Conservation (phyloP, 495 filamentous ascomycete species). For the Aspergillus leporis region DNA sequence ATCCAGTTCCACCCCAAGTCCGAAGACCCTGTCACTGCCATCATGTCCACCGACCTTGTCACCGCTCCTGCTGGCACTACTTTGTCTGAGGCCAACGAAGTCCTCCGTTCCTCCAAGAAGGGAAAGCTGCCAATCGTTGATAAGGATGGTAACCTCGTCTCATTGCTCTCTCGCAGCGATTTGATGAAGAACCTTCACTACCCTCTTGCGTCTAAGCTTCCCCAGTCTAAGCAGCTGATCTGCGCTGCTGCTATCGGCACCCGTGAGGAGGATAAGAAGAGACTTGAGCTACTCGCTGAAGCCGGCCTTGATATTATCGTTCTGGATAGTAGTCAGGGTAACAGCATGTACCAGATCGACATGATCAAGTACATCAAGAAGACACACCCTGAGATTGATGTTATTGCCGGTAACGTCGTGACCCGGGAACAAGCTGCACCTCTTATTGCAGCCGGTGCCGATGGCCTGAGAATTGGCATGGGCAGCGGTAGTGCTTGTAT, state of each 20-base stretch:
- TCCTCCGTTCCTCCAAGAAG: slow-evolving; percentile 95
- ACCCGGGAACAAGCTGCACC: slow-evolving; percentile 90
- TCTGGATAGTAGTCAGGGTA: slow-evolving; percentile 94
- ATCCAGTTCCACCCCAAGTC: slow-evolving; percentile 85
- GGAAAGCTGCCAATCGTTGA: slow-evolving; percentile 98
- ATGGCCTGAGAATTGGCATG: slow-evolving; percentile 98
- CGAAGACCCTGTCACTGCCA: slow-evolving; percentile 72
- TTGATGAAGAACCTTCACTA: slow-evolving; percentile 99
- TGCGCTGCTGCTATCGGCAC: slow-evolving; percentile 95
- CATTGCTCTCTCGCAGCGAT: slow-evolving; percentile 94
- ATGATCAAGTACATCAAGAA: slow-evolving; percentile 96
- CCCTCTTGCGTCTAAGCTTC: slow-evolving; percentile 93
- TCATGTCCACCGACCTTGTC: slow-evolving; percentile 95
- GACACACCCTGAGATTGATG: slow-evolving; percentile 80
- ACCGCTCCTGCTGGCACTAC: slow-evolving; percentile 86
- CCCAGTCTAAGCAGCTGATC: slow-evolving; percentile 96
- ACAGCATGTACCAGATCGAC: slow-evolving; percentile 93
- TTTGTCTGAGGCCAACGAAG: slow-evolving; percentile 85
- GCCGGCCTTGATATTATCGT: slow-evolving; percentile 95
- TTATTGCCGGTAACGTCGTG: slow-evolving; percentile 97
- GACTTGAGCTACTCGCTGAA: slow-evolving; percentile 86
- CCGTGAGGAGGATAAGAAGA: slow-evolving; percentile 82
- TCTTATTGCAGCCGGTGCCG: slow-evolving; percentile 90
- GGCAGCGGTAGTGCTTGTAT: slow-evolving; percentile 97
- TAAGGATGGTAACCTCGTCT: slow-evolving; percentile 79